Percentiles rank a stretch among this genome's conserved stretches.
Conservation (phyloP, 2,329 filamentous ascomycete species). For the Endocalyx cinctus region DNA sequence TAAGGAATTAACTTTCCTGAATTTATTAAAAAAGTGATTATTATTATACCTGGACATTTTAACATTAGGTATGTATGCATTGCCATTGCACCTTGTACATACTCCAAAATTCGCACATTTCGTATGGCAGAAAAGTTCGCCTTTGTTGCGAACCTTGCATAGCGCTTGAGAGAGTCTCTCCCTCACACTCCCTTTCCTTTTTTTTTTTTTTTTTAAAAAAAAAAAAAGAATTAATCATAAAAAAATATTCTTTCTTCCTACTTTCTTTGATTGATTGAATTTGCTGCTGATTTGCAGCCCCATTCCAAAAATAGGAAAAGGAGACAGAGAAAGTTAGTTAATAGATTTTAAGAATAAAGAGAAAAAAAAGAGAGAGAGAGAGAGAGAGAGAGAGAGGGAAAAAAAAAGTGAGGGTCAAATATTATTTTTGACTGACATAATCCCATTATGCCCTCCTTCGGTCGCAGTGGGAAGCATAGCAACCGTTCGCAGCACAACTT, state of each 20-base stretch:
- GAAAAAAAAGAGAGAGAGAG: not conserved
- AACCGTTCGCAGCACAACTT: conserved; percentile 47
- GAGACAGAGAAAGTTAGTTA: not conserved
- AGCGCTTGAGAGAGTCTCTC: not conserved
- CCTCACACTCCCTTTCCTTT: too few relatives aligned
- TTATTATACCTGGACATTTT: too few relatives aligned
- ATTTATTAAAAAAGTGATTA: too few relatives aligned
- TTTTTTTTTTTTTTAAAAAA: too few relatives aligned
- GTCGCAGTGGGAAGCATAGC: conserved; percentile 47
- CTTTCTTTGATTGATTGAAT: not conserved
- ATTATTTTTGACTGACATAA: conserved; percentile 9
- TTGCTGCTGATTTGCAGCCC: not conserved
- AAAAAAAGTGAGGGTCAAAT: conserved; percentile 7
- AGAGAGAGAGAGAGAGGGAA: not conserved
- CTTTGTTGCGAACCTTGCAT: not conserved
- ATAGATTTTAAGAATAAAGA: not conserved
- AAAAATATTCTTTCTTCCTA: not conserved
- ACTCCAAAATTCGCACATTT: not conserved
- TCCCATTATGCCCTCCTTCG: conserved; percentile 48
- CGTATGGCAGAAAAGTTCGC: not conserved
- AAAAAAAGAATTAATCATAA: not conserved
- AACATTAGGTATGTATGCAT: too few relatives aligned
- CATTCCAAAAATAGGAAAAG: not conserved
- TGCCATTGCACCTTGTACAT: too few relatives aligned
- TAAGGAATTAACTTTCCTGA: too few relatives aligned